Evolutionary conservation across 2,329 filamentous ascomycete genomes (phyloP).

Genomic region (Talaromyces marneffei): DNA sequence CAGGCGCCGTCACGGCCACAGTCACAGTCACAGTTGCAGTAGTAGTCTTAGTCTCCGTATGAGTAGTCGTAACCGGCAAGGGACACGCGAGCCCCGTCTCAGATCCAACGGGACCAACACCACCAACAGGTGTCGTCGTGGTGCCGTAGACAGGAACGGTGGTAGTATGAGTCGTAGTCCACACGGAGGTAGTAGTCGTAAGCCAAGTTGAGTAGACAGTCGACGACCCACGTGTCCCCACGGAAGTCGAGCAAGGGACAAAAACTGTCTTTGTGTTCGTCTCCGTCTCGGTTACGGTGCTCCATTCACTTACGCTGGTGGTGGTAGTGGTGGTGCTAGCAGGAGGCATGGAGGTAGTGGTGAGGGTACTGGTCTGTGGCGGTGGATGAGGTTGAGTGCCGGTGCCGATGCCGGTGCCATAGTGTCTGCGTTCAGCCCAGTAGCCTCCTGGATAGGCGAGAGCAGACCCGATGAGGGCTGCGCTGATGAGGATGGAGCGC

Average conservation of each 20-base stretch:
- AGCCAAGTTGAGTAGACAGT: constrained; percentile 13
- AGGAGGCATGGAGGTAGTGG: background rate
- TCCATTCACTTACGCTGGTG: background rate
- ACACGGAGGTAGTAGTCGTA: background rate
- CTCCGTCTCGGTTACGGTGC: background rate
- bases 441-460: constrained; percentile 11
- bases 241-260: constrained; percentile 9
- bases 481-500: constrained; percentile 6
- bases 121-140: background rate
- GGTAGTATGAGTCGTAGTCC: constrained; percentile 2
- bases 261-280: constrained; percentile 10
- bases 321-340: background rate
- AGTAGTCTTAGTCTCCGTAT: constrained; percentile 1
- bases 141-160: background rate
- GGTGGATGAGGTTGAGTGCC: background rate
- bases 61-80: constrained; percentile 7
- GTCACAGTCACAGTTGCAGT: constrained; percentile 4
- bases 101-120: background rate
- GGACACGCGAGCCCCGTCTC: background rate
- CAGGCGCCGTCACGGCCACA: background rate
- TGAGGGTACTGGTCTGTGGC: background rate
- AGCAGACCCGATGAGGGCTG: constrained; percentile 12
- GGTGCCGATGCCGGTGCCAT: background rate
- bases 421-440: constrained; percentile 2
- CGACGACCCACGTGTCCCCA: constrained; percentile 5